Percentiles rank a stretch among this genome's conserved stretches.
phyloP scores from a whole-genome alignment of 768 basidiomycete genomes.

The Lentinula raphanica region DNA sequence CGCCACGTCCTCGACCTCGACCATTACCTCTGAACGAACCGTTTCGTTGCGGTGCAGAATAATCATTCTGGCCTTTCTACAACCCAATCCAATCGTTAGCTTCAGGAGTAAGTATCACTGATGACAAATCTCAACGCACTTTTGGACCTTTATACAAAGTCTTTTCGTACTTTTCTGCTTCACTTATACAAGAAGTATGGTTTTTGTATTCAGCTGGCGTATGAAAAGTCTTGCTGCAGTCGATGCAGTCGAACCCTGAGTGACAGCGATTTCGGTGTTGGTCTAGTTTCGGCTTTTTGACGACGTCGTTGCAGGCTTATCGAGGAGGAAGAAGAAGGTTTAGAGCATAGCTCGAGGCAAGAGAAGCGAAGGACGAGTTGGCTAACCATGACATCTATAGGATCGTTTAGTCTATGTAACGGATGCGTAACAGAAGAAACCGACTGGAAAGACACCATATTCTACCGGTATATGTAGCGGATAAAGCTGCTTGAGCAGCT shows the following conservation, averaged over 20 bases:
- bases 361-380: not conserved
- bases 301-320: conserved; percentile 74
- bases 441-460: conserved; percentile 77
- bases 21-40: conserved; percentile 16
- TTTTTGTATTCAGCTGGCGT: conserved; percentile 72
- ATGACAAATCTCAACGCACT: conserved; percentile 23
- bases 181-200: conserved; percentile 81
- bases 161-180: conserved; percentile 94
- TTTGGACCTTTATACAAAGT: conserved; percentile 77
- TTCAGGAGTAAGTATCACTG: not conserved
- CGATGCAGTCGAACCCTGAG: conserved; percentile 74
- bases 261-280: conserved; percentile 63
- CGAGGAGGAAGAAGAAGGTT: not conserved
- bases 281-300: conserved; percentile 93
- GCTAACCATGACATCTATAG: conserved; percentile 65
- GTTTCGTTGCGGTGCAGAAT: conserved; percentile 12
- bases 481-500: too few relatives aligned
- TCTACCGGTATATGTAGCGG: not conserved
- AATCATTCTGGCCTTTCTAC: conserved; percentile 17
- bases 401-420: not conserved
- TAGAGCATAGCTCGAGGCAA: not conserved
- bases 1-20: conserved; percentile 25
- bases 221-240: conserved; percentile 82
- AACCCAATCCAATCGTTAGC: not conserved
- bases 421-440: conserved; percentile 19